Evolutionary conservation across 2,329 filamentous ascomycete species (phyloP).

Genomic region (Calonectria fujianensis): DNA sequence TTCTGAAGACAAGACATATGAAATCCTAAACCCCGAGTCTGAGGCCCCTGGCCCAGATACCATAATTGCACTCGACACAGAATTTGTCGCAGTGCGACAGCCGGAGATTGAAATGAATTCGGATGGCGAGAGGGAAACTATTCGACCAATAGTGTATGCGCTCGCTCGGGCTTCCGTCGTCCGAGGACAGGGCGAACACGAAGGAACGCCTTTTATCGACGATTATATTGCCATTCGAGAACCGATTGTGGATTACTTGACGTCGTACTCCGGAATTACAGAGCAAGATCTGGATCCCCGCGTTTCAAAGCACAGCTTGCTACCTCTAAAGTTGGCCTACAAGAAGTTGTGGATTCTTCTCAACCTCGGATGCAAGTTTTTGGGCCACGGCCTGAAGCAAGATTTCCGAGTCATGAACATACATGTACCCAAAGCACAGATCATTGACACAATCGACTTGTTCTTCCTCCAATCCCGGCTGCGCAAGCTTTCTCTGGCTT

Average conservation of each 20-base stretch:
- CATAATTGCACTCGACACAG: slow-evolving; percentile 93
- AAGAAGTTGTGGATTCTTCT: slow-evolving; percentile 98
- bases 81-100: slow-evolving; percentile 94
- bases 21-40: slow-evolving; percentile 70
- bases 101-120: slow-evolving; percentile 98
- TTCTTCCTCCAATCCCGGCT: slow-evolving; percentile 89
- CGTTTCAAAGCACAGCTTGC: slow-evolving; percentile 86
- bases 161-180: slow-evolving; percentile 95
- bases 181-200: slow-evolving; percentile 84
- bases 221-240: slow-evolving; percentile 97
- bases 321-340: slow-evolving; percentile 93
- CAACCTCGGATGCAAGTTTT: slow-evolving; percentile 94
- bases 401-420: slow-evolving; percentile 99
- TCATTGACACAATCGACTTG: slow-evolving; percentile 94
- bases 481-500: slow-evolving; percentile 92
- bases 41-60: slow-evolving; percentile 83
- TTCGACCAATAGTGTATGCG: slow-evolving; percentile 91
- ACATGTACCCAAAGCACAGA: slow-evolving; percentile 90
- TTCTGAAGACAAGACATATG: slow-evolving; percentile 72
- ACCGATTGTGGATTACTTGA: slow-evolving; percentile 95
- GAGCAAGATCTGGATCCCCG: slow-evolving; percentile 88
- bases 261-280: slow-evolving; percentile 93
- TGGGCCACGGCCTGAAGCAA: slow-evolving; percentile 94
- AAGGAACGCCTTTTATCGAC: slow-evolving; percentile 93
- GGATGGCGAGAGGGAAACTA: slow-evolving; percentile 91